Conservation (phyloP, 208 protist genomes). For the Kentomonas sorsogonicus region DNA sequence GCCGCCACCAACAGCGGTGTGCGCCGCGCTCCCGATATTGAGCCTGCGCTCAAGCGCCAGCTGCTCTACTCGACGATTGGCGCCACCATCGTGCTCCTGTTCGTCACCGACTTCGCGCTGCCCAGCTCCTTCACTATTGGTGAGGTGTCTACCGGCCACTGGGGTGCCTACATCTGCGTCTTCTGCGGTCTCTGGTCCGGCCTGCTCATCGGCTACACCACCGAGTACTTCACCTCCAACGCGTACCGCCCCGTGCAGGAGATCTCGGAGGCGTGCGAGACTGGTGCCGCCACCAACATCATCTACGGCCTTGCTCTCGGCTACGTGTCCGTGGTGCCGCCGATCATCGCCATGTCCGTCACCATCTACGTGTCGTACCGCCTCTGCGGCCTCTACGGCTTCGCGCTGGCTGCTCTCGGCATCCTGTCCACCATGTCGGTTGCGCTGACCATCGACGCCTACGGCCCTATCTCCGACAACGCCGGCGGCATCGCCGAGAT, state of each 20-base stretch:
- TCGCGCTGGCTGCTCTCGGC: constrained; percentile 92
- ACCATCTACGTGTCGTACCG: constrained; percentile 80
- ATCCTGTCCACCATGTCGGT: constrained; percentile 92
- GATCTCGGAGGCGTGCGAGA: constrained; percentile 77
- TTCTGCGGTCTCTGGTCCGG: constrained; percentile 78
- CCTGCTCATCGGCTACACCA: constrained; percentile 88
- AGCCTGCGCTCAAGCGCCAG: constrained; percentile 78
- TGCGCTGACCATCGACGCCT: constrained; percentile 92
- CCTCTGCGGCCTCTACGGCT: constrained; percentile 87
- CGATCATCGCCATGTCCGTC: constrained; percentile 84
- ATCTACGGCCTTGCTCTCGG: constrained; percentile 93
- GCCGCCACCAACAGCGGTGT: constrained; percentile 56
- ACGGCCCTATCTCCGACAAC: constrained; percentile 95
- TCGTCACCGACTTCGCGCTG: constrained; percentile 57
- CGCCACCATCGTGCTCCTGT: constrained; percentile 50
- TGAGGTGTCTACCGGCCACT: constrained; percentile 28
- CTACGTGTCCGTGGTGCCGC: constrained; percentile 89
- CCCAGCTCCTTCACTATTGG: constrained; percentile 48
- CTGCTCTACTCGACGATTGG: constrained; percentile 69
- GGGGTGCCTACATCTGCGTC: constrained; percentile 69
- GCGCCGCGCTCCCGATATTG: constrained; percentile 49
- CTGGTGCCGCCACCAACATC: constrained; percentile 88
- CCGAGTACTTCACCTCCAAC: constrained; percentile 92
- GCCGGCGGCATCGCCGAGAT: constrained; percentile 94
- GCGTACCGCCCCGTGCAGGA: constrained; percentile 78